These are phyloP conservation scores for Phytopythium helicoides DNA, from an alignment of 352 stramenopile species.

Conservation along the genomic window DNA sequence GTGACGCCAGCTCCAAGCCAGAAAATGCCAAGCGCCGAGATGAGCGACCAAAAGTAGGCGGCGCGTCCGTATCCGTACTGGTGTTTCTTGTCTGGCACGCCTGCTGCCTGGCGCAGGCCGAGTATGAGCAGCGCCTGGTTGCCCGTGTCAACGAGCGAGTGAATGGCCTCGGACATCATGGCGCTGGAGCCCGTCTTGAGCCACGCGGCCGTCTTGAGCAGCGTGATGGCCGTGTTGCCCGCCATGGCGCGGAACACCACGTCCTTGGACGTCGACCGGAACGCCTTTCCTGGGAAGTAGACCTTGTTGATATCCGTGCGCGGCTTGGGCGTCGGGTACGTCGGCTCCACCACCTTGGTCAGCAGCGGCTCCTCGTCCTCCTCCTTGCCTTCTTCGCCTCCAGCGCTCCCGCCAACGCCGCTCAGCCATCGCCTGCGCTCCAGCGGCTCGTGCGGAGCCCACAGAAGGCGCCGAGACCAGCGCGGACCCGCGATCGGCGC, in stretches of 20 bases:
- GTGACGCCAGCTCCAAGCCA: slow-evolving; percentile 96
- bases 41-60: slow-evolving; percentile 99
- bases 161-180: slow-evolving; percentile 97
- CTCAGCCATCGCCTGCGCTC: no score
- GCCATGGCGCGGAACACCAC: slow-evolving; percentile 88
- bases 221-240: slow-evolving; percentile 94
- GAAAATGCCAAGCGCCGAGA: slow-evolving; percentile 98
- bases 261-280: slow-evolving; percentile 70
- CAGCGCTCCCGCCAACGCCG: no score
- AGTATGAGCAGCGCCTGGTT: slow-evolving; percentile 95
- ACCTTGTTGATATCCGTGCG: slow-evolving; percentile 83
- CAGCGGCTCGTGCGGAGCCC: no score
- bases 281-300: slow-evolving; percentile 83
- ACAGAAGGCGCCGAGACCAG: no score
- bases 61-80: slow-evolving; percentile 97
- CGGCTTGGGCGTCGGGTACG: slow-evolving; percentile 44
- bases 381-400: not conserved
- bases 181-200: slow-evolving; percentile 92
- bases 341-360: slow-evolving; percentile 37
- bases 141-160: slow-evolving; percentile 96
- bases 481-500: no score
- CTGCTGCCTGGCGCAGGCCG: slow-evolving; percentile 77
- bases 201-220: slow-evolving; percentile 68
- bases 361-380: slow-evolving; percentile 31
- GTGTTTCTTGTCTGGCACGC: slow-evolving; percentile 92